Percentiles rank a stretch among this genome's conserved stretches.
Conservation (phyloP, 345 rosid genomes). For the Aquilaria yunnanensis region DNA sequence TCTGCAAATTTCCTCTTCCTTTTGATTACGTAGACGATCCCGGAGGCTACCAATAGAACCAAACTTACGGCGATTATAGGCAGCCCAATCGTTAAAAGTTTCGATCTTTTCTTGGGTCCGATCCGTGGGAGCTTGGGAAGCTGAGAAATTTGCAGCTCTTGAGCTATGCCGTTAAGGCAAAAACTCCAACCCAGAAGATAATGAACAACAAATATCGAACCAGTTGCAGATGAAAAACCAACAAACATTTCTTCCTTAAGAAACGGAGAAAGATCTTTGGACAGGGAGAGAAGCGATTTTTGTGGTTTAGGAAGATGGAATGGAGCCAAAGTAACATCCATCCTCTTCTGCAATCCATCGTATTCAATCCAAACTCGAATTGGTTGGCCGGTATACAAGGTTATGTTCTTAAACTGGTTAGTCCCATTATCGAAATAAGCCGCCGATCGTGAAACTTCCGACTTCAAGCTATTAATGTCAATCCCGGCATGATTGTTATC, state of each 20-base stretch:
- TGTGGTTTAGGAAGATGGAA: constrained; percentile 28
- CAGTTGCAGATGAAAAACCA: constrained; percentile 68
- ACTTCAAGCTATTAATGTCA: constrained; percentile 16
- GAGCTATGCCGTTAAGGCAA: constrained; percentile 33
- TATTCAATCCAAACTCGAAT: constrained; percentile 52
- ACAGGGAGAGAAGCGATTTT: constrained; percentile 35
- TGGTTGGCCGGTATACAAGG: constrained; percentile 22
- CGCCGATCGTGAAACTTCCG: constrained; percentile 6
- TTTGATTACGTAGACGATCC: constrained; percentile 17
- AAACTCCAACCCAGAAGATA: constrained; percentile 74
- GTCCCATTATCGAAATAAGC: constrained; percentile 6
- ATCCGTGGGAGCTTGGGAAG: constrained; percentile 58
- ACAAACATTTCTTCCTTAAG: constrained; percentile 38
- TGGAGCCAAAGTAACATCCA: constrained; percentile 38
- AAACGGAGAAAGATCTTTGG: constrained; percentile 34
- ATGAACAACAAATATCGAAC: constrained; percentile 35
- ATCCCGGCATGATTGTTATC: constrained; percentile 26
- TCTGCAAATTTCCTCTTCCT: constrained; percentile 60
- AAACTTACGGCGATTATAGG: constrained; percentile 28
- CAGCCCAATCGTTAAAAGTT: constrained; percentile 36
- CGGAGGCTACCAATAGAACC: constrained; percentile 17
- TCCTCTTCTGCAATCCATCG: constrained; percentile 21
- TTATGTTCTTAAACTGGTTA: constrained; percentile 13
- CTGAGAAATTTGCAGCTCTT: constrained; percentile 32
- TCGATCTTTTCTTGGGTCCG: constrained; percentile 25